phyloP scores from a whole-genome alignment of 768 basidiomycete genomes.

The Lentinula lateritia region DNA sequence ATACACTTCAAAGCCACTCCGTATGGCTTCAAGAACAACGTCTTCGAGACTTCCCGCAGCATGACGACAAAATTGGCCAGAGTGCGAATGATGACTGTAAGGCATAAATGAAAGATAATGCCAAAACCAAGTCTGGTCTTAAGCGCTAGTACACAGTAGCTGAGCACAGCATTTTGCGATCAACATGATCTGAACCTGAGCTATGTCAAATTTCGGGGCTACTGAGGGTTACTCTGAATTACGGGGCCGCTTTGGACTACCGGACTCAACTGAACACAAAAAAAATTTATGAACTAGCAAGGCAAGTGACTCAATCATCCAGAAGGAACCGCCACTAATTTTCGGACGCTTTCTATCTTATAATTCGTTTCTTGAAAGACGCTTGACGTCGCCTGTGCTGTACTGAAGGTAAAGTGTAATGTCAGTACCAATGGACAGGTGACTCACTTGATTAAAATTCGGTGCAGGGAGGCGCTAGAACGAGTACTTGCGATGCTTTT shows the following conservation, averaged over 20 bases:
- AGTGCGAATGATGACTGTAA: conserved; percentile 83
- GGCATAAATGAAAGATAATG: conserved; percentile 29
- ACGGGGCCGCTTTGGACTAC: too few relatives aligned
- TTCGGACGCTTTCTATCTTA: too few relatives aligned
- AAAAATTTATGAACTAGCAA: too few relatives aligned
- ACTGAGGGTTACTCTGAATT: too few relatives aligned
- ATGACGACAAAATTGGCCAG: conserved; percentile 91
- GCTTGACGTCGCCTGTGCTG: not conserved
- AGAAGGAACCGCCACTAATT: too few relatives aligned
- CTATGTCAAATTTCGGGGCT: too few relatives aligned
- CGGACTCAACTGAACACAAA: too few relatives aligned
- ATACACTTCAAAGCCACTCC: conserved; percentile 72
- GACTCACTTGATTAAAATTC: not conserved
- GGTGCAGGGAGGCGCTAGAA: not conserved
- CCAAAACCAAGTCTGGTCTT: not conserved
- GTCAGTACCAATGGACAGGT: not conserved
- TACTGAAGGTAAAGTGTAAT: not conserved
- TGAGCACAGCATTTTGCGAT: not conserved
- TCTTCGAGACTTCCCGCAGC: conserved; percentile 77
- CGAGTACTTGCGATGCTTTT: not conserved
- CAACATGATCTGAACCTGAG: too few relatives aligned
- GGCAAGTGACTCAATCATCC: too few relatives aligned
- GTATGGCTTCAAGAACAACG: conserved; percentile 76
- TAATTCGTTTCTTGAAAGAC: not conserved
- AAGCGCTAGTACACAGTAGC: too few relatives aligned